phyloP scores from a whole-genome alignment of 495 filamentous ascomycete genomes.

The Clohesyomyces aquaticus region DNA sequence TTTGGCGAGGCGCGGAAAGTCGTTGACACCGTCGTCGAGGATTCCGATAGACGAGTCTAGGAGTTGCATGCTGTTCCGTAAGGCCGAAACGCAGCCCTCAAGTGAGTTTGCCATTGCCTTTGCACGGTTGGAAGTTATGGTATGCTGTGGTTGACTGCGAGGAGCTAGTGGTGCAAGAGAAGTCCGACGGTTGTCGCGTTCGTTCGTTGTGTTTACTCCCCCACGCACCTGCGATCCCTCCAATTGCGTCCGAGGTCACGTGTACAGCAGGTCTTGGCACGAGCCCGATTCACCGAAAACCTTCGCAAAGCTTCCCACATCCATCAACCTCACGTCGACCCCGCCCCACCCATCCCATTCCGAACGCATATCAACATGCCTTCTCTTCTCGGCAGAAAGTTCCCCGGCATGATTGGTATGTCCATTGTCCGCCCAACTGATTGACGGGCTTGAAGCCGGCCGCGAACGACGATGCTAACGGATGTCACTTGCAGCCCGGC shows the following conservation, averaged over 20 bases:
- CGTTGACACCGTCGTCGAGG: constrained; percentile 70
- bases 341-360: constrained; percentile 5
- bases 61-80: constrained; percentile 70
- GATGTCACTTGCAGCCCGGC: constrained; percentile 66
- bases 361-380: constrained; percentile 61
- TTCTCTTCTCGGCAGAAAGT: constrained; percentile 90
- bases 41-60: constrained; percentile 74
- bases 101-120: constrained; percentile 51
- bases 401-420: constrained; percentile 83
- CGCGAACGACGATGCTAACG: constrained; percentile 32
- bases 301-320: constrained; percentile 26
- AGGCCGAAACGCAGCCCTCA: constrained; percentile 67
- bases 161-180: constrained; percentile 2
- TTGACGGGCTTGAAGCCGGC: not conserved
- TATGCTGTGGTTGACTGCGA: not conserved
- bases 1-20: constrained; percentile 73
- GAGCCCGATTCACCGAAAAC: constrained; percentile 8
- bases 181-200: not conserved
- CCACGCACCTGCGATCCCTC: not conserved
- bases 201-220: not conserved
- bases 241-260: not conserved
- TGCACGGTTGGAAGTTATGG: not conserved
- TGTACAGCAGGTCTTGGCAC: constrained; percentile 9
- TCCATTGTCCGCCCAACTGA: constrained; percentile 42
- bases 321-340: constrained; percentile 19